A percentile compares a stretch with the other conserved stretches of the same genome.
Conservation (phyloP, 306 rosid species). For the Glycine tomentella region DNA sequence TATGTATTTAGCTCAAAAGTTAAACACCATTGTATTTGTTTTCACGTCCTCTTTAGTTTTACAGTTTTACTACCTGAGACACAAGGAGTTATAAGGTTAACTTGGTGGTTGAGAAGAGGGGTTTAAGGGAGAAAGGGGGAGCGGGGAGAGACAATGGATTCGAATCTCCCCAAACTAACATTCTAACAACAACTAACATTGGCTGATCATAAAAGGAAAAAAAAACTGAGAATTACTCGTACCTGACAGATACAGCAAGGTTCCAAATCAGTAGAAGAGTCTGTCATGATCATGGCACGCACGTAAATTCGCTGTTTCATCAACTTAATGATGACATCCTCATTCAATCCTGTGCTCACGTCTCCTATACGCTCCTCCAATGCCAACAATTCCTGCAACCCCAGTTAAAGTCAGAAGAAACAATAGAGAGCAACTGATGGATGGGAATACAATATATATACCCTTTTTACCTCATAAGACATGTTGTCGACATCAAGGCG, state of each 20-base stretch:
- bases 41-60: neutral
- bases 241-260: conserved; percentile 96
- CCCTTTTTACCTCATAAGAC: conserved; percentile 81
- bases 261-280: conserved; percentile 49
- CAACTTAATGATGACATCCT: conserved; percentile 62
- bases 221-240: conserved; percentile 32
- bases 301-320: conserved; percentile 62
- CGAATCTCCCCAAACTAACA: no score
- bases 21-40: neutral
- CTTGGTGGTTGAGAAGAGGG: no score
- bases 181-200: no score
- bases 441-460: conserved; percentile 35
- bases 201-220: no score
- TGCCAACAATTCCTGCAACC: conserved; percentile 83
- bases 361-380: conserved; percentile 89
- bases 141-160: no score
- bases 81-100: neutral
- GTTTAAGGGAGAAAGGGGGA: no score
- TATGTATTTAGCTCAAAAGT: conserved; percentile 19
- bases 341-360: conserved; percentile 80
- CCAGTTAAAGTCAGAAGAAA: conserved; percentile 46
- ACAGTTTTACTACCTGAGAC: no score
- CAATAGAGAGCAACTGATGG: conserved; percentile 29
- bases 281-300: conserved; percentile 37
- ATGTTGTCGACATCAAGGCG: conserved; percentile 96